Evolutionary conservation across 2,329 filamentous ascomycete species (phyloP).

Genomic region (Penicillium polonicum): DNA sequence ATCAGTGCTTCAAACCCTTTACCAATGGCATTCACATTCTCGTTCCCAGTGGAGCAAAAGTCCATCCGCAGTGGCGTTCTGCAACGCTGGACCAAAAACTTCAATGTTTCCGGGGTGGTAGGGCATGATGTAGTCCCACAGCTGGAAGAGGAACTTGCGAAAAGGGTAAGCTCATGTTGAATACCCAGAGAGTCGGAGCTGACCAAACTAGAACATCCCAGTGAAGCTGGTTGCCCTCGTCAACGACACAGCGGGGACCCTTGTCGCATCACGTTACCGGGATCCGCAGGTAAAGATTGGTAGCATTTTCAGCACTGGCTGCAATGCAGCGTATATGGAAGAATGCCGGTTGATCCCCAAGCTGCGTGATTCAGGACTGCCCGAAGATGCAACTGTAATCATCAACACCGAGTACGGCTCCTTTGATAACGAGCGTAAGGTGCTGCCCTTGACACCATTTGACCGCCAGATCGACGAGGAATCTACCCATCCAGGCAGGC

Average conservation of each 20-base stretch:
- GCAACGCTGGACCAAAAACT: conserved; percentile 90
- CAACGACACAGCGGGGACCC: conserved; percentile 90
- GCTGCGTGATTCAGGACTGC: conserved; percentile 75
- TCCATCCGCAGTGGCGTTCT: conserved; percentile 82
- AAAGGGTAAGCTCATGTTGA: conserved; percentile 49
- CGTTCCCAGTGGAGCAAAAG: conserved; percentile 80
- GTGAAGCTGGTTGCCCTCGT: conserved; percentile 83
- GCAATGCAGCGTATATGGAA: conserved; percentile 96
- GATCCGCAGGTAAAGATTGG: conserved; percentile 84
- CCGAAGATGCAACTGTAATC: conserved; percentile 72
- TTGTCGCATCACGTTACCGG: conserved; percentile 89
- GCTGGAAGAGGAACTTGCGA: conserved; percentile 70
- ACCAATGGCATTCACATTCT: conserved; percentile 87
- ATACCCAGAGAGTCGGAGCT: background rate
- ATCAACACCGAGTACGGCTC: conserved; percentile 96
- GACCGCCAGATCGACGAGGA: conserved; percentile 80
- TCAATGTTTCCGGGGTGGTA: conserved; percentile 84
- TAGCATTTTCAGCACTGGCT: conserved; percentile 93
- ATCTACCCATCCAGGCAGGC: conserved; percentile 86
- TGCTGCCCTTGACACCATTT: conserved; percentile 58
- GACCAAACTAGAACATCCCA: conserved; percentile 63
- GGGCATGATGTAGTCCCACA: conserved; percentile 80
- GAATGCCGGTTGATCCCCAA: conserved; percentile 79
- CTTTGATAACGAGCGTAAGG: conserved; percentile 81
- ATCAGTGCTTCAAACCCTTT: conserved; percentile 44